phyloP scores from a whole-genome alignment of 2,329 filamentous ascomycete genomes.

The Colletotrichum theobromicola region DNA sequence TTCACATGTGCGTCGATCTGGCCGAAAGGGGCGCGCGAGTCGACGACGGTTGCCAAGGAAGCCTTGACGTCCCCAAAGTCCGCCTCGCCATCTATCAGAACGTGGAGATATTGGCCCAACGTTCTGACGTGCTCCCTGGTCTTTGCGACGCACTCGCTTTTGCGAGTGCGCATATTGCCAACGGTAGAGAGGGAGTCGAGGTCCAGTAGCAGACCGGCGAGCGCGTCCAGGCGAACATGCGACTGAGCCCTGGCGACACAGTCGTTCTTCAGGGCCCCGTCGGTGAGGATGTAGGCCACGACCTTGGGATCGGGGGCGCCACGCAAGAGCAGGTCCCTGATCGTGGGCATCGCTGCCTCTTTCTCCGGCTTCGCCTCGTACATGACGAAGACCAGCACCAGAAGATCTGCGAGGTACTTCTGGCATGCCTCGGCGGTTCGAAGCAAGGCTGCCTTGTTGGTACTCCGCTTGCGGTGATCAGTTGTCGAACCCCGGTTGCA shows the following conservation, averaged over 20 bases:
- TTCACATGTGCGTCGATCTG: not conserved
- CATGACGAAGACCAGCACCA: not conserved
- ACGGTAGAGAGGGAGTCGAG: too few relatives aligned
- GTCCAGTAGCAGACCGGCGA: not conserved
- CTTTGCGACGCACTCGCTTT: fast-evolving
- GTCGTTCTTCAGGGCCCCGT: not conserved
- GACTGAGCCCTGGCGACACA: not conserved
- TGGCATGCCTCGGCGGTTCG: not conserved
- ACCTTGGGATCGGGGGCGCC: not conserved
- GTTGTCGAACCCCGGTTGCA: not conserved
- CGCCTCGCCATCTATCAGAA: not conserved
- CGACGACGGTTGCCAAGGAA: not conserved
- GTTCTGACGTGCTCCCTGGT: not conserved
- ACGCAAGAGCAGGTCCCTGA: not conserved
- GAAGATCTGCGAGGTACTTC: not conserved
- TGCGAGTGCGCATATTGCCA: not conserved
- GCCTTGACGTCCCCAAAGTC: not conserved
- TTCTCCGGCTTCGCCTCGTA: not conserved
- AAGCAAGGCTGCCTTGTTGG: not conserved
- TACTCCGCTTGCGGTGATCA: not conserved
- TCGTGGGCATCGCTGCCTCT: not conserved
- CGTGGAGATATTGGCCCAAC: not conserved
- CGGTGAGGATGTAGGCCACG: not conserved
- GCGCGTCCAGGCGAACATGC: not conserved
- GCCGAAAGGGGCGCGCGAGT: not conserved